These are phyloP conservation scores for Pestalotiopsis sp. DNA, from an alignment of 2,329 filamentous ascomycete species.

Conservation along the genomic window DNA sequence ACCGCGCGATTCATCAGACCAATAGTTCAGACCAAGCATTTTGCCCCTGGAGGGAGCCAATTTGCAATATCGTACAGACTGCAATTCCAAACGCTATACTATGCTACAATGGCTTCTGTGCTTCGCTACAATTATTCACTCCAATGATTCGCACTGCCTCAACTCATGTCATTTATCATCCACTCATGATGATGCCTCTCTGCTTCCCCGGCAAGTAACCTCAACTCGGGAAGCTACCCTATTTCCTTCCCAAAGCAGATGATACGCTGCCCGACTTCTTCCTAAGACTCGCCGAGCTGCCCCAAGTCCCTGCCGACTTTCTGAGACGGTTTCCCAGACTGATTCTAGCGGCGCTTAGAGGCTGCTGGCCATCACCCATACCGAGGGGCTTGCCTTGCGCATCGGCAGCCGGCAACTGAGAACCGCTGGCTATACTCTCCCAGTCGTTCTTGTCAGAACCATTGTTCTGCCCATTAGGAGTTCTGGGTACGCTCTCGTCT, in stretches of 20 bases:
- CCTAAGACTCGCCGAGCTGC: constrained; percentile 44
- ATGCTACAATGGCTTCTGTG: no score
- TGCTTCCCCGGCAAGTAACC: not conserved
- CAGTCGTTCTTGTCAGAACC: constrained; percentile 30
- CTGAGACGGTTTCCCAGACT: constrained; percentile 54
- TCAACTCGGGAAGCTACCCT: constrained; percentile 5
- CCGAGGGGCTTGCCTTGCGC: constrained; percentile 29
- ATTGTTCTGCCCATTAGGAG: constrained; percentile 23
- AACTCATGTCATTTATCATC: not conserved
- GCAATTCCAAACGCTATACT: no score
- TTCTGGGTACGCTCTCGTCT: not conserved
- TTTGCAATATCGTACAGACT: no score
- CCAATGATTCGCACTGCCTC: no score
- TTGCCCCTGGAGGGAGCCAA: no score
- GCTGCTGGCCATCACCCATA: constrained; percentile 28
- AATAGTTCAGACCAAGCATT: no score
- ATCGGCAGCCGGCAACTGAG: constrained; percentile 27
- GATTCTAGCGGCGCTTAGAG: constrained; percentile 45
- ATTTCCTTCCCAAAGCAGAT: constrained; percentile 9
- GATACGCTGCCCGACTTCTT: constrained; percentile 27
- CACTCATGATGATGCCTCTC: not conserved
- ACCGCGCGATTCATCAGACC: no score
- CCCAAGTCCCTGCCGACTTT: constrained; percentile 50
- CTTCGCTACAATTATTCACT: no score
- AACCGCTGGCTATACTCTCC: constrained; percentile 35